These are phyloP conservation scores for Aulographum hederae DNA, from an alignment of 2,329 filamentous ascomycete species.

Conservation along the genomic window DNA sequence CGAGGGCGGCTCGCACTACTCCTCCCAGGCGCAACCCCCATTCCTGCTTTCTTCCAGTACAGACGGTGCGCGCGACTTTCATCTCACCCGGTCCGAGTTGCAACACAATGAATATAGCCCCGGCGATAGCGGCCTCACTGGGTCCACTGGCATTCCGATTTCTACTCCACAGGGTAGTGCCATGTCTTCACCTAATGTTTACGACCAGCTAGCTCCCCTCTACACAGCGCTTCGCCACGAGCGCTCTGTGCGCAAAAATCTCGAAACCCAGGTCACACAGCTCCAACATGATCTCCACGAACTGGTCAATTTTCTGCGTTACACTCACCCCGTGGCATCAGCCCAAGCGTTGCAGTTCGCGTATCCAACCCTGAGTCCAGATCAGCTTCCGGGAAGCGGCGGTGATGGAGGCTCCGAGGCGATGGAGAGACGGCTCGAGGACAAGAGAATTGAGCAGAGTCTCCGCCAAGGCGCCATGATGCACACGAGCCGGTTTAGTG, in stretches of 20 bases:
- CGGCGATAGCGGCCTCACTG: too few species aligned
- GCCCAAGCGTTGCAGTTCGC: too few species aligned
- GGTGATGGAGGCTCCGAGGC: not conserved
- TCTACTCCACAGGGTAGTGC: not conserved
- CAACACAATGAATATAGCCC: not conserved
- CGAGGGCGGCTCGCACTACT: not conserved
- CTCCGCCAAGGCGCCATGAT: not conserved
- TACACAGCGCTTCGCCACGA: slow-evolving; percentile 5
- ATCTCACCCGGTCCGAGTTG: too few species aligned
- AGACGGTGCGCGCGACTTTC: too few species aligned
- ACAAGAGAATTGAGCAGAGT: not conserved
- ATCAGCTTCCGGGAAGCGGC: not conserved
- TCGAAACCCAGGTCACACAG: slow-evolving; percentile 4
- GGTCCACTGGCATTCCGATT: not conserved
- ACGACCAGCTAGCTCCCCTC: slow-evolving; percentile 4
- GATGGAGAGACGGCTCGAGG: not conserved
- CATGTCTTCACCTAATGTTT: not conserved
- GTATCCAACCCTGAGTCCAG: slow-evolving; percentile 1
- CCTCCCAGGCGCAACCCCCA: not conserved
- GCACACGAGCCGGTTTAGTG: slow-evolving; percentile 4
- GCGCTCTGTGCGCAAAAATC: slow-evolving; percentile 4
- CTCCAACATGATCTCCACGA: slow-evolving; percentile 2
- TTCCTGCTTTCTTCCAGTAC: not conserved
- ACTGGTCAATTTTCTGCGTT: not conserved
- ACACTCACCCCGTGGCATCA: too few species aligned